Evolutionary conservation across 148 eudicot genomes (phyloP).

Genomic region (Chenopodium quinoa): DNA sequence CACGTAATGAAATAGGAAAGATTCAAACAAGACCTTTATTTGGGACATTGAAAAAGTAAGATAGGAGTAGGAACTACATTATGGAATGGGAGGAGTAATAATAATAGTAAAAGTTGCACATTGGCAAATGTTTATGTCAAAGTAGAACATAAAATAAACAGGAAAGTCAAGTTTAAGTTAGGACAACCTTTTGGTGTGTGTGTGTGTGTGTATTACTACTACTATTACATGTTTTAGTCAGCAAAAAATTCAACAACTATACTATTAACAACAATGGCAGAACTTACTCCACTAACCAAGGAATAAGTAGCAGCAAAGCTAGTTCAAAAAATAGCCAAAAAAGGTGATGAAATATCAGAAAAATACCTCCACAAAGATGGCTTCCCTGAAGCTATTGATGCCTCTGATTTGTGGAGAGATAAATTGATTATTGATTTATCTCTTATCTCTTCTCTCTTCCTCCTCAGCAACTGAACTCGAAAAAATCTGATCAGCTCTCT

Average conservation of each 20-base stretch:
- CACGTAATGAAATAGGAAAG: too few relatives aligned
- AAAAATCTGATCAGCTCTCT: constrained; percentile 47
- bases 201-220: too few relatives aligned
- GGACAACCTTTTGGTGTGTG: too few relatives aligned
- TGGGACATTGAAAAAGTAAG: too few relatives aligned
- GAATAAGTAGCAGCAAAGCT: constrained; percentile 18
- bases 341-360: constrained; percentile 25
- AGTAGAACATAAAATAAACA: too few relatives aligned
- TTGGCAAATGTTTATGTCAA: too few relatives aligned
- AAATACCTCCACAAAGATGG: constrained; percentile 30
- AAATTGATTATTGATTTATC: constrained; percentile 39
- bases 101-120: too few relatives aligned
- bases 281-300: constrained; percentile 5
- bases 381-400: constrained; percentile 26
- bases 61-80: too few relatives aligned
- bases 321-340: constrained; percentile 35
- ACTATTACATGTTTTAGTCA: too few relatives aligned
- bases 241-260: background rate
- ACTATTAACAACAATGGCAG: constrained; percentile 3
- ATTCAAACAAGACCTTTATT: too few relatives aligned
- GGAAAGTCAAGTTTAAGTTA: too few relatives aligned
- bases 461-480: constrained; percentile 28
- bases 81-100: too few relatives aligned
- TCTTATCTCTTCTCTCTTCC: constrained; percentile 33
- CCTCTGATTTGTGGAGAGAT: constrained; percentile 20